A percentile compares a stretch with the other conserved stretches of the same genome.
phyloP scores from a whole-genome alignment of 2,329 filamentous ascomycete genomes.

The Trichophyton benhamiae region DNA sequence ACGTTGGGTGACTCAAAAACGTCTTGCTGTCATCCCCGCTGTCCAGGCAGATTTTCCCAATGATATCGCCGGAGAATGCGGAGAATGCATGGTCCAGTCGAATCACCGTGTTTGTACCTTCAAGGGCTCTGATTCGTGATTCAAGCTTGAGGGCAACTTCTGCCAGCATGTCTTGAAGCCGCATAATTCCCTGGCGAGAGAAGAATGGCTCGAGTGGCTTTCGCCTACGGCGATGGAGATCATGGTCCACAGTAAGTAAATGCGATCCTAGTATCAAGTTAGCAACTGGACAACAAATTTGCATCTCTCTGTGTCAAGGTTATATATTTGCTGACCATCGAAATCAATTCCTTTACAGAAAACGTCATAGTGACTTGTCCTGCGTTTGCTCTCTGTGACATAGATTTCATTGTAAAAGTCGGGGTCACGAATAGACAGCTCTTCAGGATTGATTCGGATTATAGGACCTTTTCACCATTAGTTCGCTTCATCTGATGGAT shows the following conservation, averaged over 20 bases:
- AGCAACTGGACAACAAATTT: background rate
- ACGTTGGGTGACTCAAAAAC: conserved; percentile 3
- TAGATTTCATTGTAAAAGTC: conserved; percentile 15
- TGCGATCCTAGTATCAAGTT: conserved; percentile 15
- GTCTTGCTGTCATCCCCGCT: background rate
- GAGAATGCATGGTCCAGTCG: conserved; percentile 18
- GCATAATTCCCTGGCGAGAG: conserved; percentile 11
- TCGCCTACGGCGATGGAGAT: conserved; percentile 18
- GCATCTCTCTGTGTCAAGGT: background rate
- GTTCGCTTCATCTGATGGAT: conserved; percentile 11
- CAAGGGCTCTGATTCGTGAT: conserved; percentile 8
- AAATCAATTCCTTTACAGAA: conserved; percentile 1
- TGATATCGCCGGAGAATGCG: conserved; percentile 20
- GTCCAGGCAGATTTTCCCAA: conserved; percentile 10
- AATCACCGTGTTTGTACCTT: conserved; percentile 13
- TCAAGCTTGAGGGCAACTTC: conserved; percentile 8
- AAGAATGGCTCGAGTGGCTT: conserved; percentile 19
- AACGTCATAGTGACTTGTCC: conserved; percentile 1
- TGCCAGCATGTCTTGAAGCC: conserved; percentile 6
- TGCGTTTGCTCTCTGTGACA: background rate
- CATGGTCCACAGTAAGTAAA: conserved; percentile 19
- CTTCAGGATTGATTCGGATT: conserved; percentile 16
- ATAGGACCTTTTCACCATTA: conserved; percentile 14
- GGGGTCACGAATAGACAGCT: conserved; percentile 15
- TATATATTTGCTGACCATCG: background rate